phyloP scores from a whole-genome alignment of 129 eudicot species.

The Smallanthus sonchifolius region DNA sequence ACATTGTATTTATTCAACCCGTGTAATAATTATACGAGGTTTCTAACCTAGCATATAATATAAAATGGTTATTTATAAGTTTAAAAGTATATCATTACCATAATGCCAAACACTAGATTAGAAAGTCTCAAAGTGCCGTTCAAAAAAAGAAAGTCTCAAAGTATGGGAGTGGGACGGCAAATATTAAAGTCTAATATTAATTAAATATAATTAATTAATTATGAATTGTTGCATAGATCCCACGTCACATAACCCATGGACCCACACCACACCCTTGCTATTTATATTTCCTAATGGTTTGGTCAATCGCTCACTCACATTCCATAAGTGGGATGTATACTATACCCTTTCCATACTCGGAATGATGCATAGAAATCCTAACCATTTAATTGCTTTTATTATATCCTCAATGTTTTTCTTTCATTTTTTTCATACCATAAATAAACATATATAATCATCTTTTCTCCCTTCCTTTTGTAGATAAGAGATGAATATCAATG shows the following conservation, averaged over 20 bases:
- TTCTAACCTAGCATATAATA: too few relatives aligned
- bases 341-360: slow-evolving; percentile 16
- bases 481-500: too few relatives aligned
- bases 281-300: neutral
- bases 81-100: neutral
- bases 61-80: too few relatives aligned
- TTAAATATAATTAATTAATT: neutral
- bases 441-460: too few relatives aligned
- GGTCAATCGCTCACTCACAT: slow-evolving; percentile 16
- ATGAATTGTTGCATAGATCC: neutral
- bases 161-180: slow-evolving; percentile 1
- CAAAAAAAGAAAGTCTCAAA: neutral
- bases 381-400: neutral
- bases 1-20: too few relatives aligned
- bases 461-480: too few relatives aligned
- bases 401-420: neutral
- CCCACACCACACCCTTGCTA: slow-evolving; percentile 16
- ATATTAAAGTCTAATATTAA: neutral
- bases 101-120: neutral
- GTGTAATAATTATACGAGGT: too few relatives aligned
- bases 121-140: too few relatives aligned
- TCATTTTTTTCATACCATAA: neutral
- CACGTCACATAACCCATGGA: slow-evolving; percentile 3
- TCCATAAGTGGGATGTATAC: slow-evolving; percentile 15
- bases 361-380: slow-evolving; percentile 6